A percentile compares a stretch with the other conserved stretches of the same genome.
These are phyloP conservation scores for Ceratocystis harringtonii DNA, from an alignment of 2,329 filamentous ascomycete genomes.

Conservation along the genomic window DNA sequence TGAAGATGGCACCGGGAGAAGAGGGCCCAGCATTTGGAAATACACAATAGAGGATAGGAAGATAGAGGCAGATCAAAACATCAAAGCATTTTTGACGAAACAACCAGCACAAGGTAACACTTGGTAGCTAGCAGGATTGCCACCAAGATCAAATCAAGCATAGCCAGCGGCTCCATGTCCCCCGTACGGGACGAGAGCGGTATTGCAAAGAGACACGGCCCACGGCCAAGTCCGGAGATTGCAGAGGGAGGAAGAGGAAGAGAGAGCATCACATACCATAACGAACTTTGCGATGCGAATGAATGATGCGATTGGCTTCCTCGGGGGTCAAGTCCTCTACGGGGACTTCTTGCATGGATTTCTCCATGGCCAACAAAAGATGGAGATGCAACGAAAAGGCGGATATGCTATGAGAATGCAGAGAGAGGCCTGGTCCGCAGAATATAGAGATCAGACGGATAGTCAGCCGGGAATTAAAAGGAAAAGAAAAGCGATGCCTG, in stretches of 20 bases:
- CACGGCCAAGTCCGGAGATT: neutral
- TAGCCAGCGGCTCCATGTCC: neutral
- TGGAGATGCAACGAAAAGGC: neutral
- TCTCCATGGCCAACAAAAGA: constrained; percentile 13
- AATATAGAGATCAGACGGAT: constrained; percentile 1
- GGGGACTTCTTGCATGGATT: constrained; percentile 26
- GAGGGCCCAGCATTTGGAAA: neutral
- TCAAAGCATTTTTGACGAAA: neutral
- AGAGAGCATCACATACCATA: constrained; percentile 38
- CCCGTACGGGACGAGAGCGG: neutral
- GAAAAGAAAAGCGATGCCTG: constrained; percentile 5
- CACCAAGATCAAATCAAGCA: neutral
- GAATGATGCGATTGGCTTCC: constrained; percentile 53
- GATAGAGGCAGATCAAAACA: neutral
- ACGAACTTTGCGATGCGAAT: constrained; percentile 53
- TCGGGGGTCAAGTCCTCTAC: constrained; percentile 47
- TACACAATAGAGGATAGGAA: neutral
- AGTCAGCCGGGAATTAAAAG: neutral
- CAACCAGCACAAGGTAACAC: neutral
- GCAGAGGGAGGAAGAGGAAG: neutral
- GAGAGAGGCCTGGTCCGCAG: neutral
- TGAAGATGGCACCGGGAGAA: no score
- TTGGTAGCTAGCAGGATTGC: neutral
- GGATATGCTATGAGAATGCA: neutral
- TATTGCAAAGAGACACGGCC: neutral